Evolutionary conservation across 108 stramenopile species (phyloP).

Genomic region (Pelagomonas calceolata): DNA sequence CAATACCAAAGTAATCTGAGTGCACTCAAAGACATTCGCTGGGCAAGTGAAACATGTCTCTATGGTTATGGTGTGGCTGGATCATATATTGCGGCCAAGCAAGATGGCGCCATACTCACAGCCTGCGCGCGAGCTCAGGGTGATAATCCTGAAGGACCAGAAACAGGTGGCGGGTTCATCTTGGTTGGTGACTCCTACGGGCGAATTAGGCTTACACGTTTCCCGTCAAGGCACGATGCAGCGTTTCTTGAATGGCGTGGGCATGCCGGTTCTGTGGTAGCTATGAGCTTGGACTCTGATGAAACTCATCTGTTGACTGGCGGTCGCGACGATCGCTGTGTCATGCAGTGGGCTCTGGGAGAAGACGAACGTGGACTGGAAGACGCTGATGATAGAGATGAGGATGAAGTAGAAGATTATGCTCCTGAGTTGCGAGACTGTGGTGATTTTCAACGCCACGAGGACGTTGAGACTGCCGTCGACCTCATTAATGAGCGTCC

Average conservation of each 20-base stretch:
- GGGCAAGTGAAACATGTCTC: conserved; percentile 29
- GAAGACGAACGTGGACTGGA: conserved; percentile 6
- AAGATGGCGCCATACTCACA: too few species aligned
- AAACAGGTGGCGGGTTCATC: neutral
- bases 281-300: neutral
- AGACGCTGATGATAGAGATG: conserved; percentile 12
- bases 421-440: conserved; percentile 4
- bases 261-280: conserved; percentile 3
- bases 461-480: neutral
- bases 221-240: conserved; percentile 2
- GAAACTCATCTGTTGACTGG: conserved; percentile 3
- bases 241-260: neutral
- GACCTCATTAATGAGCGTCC: neutral
- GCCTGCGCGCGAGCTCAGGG: too few species aligned
- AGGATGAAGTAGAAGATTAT: conserved; percentile 14
- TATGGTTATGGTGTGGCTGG: conserved; percentile 19
- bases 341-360: conserved; percentile 14
- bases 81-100: conserved; percentile 7
- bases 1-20: conserved; percentile 8
- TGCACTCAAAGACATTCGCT: conserved; percentile 34
- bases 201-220: neutral
- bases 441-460: neutral
- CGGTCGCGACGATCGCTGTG: conserved; percentile 12
- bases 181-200: conserved; percentile 5
- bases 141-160: too few species aligned